Evolutionary conservation across 352 stramenopile species (phyloP), one percentile per base, ranked within the genome.

Genomic region (Pythium rhizo-oryzae): DNA sequence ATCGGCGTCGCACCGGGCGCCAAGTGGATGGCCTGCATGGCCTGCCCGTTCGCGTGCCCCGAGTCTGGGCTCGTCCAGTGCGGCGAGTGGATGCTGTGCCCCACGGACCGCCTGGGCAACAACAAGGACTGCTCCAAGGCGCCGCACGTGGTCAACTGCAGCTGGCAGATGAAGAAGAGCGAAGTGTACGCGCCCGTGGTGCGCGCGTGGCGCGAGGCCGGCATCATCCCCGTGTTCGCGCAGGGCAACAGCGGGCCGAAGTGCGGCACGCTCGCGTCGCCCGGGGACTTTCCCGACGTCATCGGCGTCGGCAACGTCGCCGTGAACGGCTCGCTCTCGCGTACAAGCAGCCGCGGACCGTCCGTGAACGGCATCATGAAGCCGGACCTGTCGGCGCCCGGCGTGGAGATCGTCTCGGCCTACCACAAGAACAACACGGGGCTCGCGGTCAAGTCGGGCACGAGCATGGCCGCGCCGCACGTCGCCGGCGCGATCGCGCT

Each of bases 151-250:
- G 43, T 68, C 50, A 61, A 60, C 50, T 62, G 56, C 53, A 59
- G 53, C 53, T 59, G 53, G 53, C 53, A 52, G 35, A 51, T 62
- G 37, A 62, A 53, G 56, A 62, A 50, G n/a, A 37, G 19, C 21
- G 56, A 37, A 15, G 35, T 62, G 24, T 70, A 56, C 44, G 16
- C 11, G 35, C 58, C 64, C 18, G 43, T 61, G 15, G 61, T 80
- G 15, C n/a, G 24, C 6, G 70, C 67, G 5, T 75, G 69, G 66
- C 39, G 25, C 18, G 46, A 57, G 19, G 73, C 70, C 18, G 70
- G 65, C 16, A 79, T 80, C 56, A 73, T 70, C 23, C 73, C 73
- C 0, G 62, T 80, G 41, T 77, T 80, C 49, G 25, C 73, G 1
- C 70, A 74, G 56, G 66, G 70, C 43, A 80, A 77, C 55, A 43